Evolutionary conservation across 75 land plant genomes (phyloP).

Genomic region (Larix kaempferi): DNA sequence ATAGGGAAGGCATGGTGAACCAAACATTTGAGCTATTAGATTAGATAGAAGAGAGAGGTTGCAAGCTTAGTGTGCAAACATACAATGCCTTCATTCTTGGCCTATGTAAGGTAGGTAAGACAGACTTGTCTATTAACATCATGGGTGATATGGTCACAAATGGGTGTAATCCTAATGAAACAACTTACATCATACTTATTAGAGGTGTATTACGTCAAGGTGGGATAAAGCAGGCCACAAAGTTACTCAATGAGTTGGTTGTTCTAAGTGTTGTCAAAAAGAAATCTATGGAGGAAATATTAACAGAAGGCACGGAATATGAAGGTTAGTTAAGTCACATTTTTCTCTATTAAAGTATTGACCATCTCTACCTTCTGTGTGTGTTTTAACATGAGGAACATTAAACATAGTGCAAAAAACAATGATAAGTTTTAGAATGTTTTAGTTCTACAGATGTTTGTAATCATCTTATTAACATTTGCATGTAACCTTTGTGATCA

Average conservation of each 20-base stretch:
- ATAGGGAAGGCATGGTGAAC: constrained; percentile 25
- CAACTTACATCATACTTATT: constrained; percentile 50
- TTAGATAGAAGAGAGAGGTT: constrained; percentile 21
- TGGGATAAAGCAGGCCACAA: constrained; percentile 32
- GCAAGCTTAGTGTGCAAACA: constrained; percentile 10
- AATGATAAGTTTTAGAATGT: no score
- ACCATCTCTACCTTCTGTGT: no score
- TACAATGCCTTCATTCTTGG: constrained; percentile 26
- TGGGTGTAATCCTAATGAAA: constrained; percentile 53
- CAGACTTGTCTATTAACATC: constrained; percentile 43
- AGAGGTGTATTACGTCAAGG: constrained; percentile 60
- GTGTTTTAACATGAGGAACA: no score
- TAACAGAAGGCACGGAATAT: no score
- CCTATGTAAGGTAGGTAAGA: constrained; percentile 29
- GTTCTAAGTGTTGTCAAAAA: constrained; percentile 16
- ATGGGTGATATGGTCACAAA: constrained; percentile 45
- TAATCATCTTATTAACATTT: no score
- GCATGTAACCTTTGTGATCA: no score
- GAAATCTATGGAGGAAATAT: constrained; percentile 6
- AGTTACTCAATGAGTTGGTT: constrained; percentile 29
- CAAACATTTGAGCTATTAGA: constrained; percentile 37
- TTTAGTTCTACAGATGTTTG: no score
- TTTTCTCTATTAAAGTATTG: no score
- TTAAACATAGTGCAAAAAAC: no score
- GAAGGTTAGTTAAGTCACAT: no score